These are phyloP conservation scores for Cyberlindnera xishuangbannaensis DNA, from an alignment of 805 yeast species.

Conservation along the genomic window DNA sequence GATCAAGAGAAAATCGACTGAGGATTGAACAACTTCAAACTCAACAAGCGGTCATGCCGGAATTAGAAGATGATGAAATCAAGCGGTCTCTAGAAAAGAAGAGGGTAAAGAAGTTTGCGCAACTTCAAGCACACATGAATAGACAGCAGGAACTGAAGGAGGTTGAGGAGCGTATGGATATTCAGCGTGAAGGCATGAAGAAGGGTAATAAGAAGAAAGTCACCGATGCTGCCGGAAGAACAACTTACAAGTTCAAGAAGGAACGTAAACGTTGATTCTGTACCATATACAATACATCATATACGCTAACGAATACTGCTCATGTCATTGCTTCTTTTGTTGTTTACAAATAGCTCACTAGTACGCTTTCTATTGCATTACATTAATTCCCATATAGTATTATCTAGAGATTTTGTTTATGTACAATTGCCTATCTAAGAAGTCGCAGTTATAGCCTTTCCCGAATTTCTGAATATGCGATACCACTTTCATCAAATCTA, in stretches of 20 bases:
- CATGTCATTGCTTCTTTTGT: too few species aligned
- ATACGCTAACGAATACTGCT: too few species aligned
- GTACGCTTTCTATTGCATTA: too few species aligned
- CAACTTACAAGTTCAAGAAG: constrained; percentile 79
- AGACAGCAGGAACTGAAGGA: constrained; percentile 62
- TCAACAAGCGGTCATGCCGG: constrained; percentile 25
- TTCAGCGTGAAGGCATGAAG: constrained; percentile 84
- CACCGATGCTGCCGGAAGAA: constrained; percentile 58
- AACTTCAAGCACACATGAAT: constrained; percentile 58
- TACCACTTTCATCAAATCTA: constrained; percentile 13
- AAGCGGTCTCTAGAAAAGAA: constrained; percentile 41
- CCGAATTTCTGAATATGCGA: constrained; percentile 3
- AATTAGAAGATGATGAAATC: constrained; percentile 25
- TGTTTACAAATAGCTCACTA: too few species aligned
- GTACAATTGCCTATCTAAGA: too few species aligned
- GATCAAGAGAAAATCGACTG: constrained; percentile 67
- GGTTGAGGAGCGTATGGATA: constrained; percentile 67
- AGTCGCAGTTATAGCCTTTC: background rate
- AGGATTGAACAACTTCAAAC: constrained; percentile 53
- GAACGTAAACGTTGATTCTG: constrained; percentile 52
- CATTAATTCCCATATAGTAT: too few species aligned
- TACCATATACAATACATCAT: too few species aligned
- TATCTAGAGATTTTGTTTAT: too few species aligned
- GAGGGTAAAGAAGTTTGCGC: constrained; percentile 55
- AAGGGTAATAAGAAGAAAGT: constrained; percentile 82